Evolutionary conservation across 75 land plant genomes (phyloP), one percentile per base, ranked within the genome.

Genomic region (Sequoia sempervirens): DNA sequence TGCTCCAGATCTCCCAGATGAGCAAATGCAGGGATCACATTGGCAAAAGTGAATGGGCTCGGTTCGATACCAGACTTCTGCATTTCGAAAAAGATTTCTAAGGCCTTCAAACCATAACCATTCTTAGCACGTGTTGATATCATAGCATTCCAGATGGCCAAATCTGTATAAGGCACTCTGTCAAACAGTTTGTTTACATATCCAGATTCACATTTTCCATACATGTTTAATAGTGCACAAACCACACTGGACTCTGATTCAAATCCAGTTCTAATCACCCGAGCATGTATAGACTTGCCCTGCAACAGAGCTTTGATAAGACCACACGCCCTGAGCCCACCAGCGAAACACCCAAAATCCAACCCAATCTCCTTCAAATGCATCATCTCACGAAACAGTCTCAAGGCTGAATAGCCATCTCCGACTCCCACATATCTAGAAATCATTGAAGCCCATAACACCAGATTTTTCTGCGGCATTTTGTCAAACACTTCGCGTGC

Each of bases 161-260:
- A 81, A 78, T 89, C 84, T 47, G 17, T 9, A 14, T 12, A 56
- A 38, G 80, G 70, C 85, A 83, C 79, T 56, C 38, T 23, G 54
- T 32, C n/a, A 47, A 56, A 80, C 32, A 84, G 38, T 58, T 23
- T 18, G 58, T 37, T 40, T 37, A 82, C n/a, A 32, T 84, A 23
- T 38, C 36, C 32, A 84, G 40, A 79, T 75, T 38, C 20, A 50
- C 37, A 78, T 52, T 75, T 75, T 9, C 92, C 95, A 82, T 93
- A 93, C 91, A 95, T 88, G 70, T 89, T 89, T 52, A 92, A 79
- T 50, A 95, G 89, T 28, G 92, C 53, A 82, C 89, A 85, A 4
- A 79, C 52, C 80, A 93, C 86, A 12, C 88, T 88, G 14, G 23
- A 5, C 69, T 90, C 89, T 13, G 82, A 45, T 18, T 50, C 83